These are phyloP conservation scores for Tulasnella sp. DNA, from an alignment of 768 basidiomycete genomes.

Conservation along the genomic window DNA sequence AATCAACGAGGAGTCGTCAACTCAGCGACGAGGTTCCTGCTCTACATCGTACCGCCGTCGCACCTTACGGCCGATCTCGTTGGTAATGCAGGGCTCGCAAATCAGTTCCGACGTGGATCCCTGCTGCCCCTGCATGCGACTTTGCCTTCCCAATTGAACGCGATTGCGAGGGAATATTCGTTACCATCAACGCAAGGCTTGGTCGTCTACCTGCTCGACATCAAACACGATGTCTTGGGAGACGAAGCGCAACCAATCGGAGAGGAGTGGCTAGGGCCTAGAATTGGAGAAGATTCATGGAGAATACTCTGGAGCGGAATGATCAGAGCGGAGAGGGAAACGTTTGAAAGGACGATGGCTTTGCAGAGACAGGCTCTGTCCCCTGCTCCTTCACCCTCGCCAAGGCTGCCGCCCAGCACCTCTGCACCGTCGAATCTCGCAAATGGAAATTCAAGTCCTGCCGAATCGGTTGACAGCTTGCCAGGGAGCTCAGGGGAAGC, in stretches of 20 bases:
- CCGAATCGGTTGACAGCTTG: background rate
- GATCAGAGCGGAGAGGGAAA: constrained; percentile 22
- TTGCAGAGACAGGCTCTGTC: background rate
- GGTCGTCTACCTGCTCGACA: constrained; percentile 66
- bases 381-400: constrained; percentile 17
- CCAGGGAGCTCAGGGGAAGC: background rate
- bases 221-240: constrained; percentile 15
- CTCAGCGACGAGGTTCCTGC: constrained; percentile 51
- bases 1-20: constrained; percentile 23
- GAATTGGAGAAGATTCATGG: constrained; percentile 84
- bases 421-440: constrained; percentile 11
- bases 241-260: constrained; percentile 24
- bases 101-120: constrained; percentile 74
- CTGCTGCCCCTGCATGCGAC: constrained; percentile 79
- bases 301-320: constrained; percentile 58
- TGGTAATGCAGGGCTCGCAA: constrained; percentile 40
- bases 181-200: constrained; percentile 80
- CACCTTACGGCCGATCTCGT: constrained; percentile 54
- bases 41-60: constrained; percentile 75
- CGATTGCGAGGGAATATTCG: constrained; percentile 90
- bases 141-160: constrained; percentile 69
- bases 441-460: background rate
- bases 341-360: constrained; percentile 9
- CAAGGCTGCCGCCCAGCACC: background rate
- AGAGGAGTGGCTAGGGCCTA: constrained; percentile 52